Base-by-base conservation (phyloP, 805 yeast genomes). In the Wickerhamomyces hampshirensis region DNA sequence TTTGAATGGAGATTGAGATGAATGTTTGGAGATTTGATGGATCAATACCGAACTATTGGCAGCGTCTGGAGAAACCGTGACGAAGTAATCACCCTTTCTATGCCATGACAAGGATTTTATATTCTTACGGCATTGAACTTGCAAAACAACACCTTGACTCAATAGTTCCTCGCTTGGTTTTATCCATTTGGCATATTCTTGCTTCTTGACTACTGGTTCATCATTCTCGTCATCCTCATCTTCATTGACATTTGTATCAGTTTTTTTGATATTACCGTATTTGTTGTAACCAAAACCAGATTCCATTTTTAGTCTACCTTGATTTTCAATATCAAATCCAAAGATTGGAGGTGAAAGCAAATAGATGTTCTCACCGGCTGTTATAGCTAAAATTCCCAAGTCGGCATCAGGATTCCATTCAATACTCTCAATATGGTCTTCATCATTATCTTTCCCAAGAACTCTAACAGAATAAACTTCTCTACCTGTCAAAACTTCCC, bases 401-500 rank as follows among this genome's bases (percentile, higher is more conserved):
- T 69, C 66, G 8, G 70, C 50, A 50, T 75, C 82, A 13, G 98
- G 98, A 59, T 87, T 86, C 98, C 98, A 91, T 52, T 82, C 85
- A 24, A 91, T 62, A 30, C 77, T 64, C 52, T 86, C 95, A 42
- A 88, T 75, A 48, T 81, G 81, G 57, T 87, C 96, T 43, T 84
- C 93, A 35, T 75, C 78, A 31, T 71, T 72, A 29, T 67, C 66
- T 26, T 41, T 38, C 12, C 40, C 28, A 15, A 74, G 56, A 15
- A 77, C 51, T 38, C 65, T 63, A n/a, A 74, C 66, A 42, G 76
- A 75, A 71, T 76, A 85, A 34, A 91, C 85, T 67, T 91, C 94
- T 63, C 98, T 80, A 31, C 98, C 98, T 5, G 97, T 86, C 41
- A 88, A 65, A 14, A 88, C 80, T 65, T 93, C 98, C 98, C 98